These are phyloP conservation scores for Dothideomycetes sp. DNA, from an alignment of 2,329 filamentous ascomycete species.

Conservation along the genomic window DNA sequence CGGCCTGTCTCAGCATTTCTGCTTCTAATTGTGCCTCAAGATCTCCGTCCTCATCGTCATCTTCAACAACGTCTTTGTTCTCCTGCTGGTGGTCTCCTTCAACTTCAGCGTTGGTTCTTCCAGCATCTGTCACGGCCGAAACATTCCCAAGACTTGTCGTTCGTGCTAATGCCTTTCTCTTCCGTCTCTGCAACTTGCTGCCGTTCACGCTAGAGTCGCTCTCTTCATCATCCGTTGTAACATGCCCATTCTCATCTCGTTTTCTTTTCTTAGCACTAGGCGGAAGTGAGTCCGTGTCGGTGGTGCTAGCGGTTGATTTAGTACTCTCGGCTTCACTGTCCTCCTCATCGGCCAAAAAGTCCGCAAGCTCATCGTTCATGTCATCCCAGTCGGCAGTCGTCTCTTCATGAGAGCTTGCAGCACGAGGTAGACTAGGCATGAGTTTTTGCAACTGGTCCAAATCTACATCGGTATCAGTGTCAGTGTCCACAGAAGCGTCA, in stretches of 20 bases:
- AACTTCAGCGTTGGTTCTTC: constrained; percentile 23
- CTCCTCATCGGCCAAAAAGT: constrained; percentile 56
- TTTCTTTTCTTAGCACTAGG: constrained; percentile 24
- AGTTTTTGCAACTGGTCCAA: constrained; percentile 24
- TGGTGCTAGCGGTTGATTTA: constrained; percentile 21
- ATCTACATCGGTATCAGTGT: constrained; percentile 18
- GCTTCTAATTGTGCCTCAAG: constrained; percentile 48
- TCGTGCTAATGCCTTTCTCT: constrained; percentile 38
- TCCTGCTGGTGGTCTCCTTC: constrained; percentile 34
- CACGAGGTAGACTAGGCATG: constrained; percentile 35
- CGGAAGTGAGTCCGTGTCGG: constrained; percentile 19
- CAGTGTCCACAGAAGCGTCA: too few relatives aligned
- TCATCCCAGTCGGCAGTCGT: constrained; percentile 34
- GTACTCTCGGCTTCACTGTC: constrained; percentile 35
- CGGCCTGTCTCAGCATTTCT: constrained; percentile 29
- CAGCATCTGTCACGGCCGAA: constrained; percentile 26
- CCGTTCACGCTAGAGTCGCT: constrained; percentile 28
- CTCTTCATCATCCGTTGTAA: constrained; percentile 32
- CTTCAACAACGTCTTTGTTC: constrained; percentile 30
- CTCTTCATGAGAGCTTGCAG: constrained; percentile 24
- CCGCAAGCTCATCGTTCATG: constrained; percentile 61
- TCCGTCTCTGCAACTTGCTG: constrained; percentile 38
- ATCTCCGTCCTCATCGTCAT: constrained; percentile 35
- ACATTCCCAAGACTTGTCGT: constrained; percentile 40
- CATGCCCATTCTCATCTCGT: constrained; percentile 27